These are phyloP conservation scores for Ploettnerulaceae sp. DNA, from an alignment of 2,329 filamentous ascomycete genomes.

Conservation along the genomic window DNA sequence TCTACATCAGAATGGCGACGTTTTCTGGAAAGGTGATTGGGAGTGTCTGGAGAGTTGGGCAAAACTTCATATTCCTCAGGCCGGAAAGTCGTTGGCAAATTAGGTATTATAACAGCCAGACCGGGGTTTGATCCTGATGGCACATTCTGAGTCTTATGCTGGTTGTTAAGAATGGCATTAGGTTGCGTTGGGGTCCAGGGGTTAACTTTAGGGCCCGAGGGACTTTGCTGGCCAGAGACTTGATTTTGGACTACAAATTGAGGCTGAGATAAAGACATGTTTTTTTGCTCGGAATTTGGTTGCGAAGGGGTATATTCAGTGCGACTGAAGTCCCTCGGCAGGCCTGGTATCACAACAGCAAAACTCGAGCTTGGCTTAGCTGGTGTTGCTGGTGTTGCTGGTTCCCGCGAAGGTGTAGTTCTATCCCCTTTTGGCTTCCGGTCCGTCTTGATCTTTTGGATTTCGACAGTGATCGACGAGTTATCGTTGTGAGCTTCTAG, in stretches of 20 bases:
- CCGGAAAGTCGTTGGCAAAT: conserved; percentile 22
- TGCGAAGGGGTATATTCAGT: conserved; percentile 31
- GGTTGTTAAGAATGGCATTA: not conserved
- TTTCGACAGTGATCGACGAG: conserved; percentile 14
- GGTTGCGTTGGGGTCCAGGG: conserved; percentile 29
- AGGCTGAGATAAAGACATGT: not conserved
- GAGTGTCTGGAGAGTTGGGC: conserved; percentile 28
- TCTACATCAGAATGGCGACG: conserved; percentile 46
- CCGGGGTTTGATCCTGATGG: conserved; percentile 11
- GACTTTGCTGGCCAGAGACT: conserved; percentile 2
- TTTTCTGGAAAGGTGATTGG: conserved; percentile 37
- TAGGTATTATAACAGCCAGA: conserved; percentile 28
- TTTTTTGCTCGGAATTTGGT: not conserved
- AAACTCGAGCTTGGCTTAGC: conserved; percentile 34
- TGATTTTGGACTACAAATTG: not conserved
- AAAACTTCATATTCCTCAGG: conserved; percentile 29
- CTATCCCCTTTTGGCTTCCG: not conserved
- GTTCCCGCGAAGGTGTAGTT: conserved; percentile 1
- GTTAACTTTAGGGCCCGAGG: conserved; percentile 33
- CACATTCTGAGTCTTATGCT: conserved; percentile 1
- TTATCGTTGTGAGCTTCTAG: conserved; percentile 17
- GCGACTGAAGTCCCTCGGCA: conserved; percentile 22
- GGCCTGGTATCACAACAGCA: conserved; percentile 27
- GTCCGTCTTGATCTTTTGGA: conserved; percentile 1
- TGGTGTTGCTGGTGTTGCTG: conserved; percentile 29